A percentile compares a stretch with the other conserved stretches of the same genome.
Evolutionary conservation across 371 early-diverging fungal genomes (phyloP).

Genomic region (Mucor sp.): DNA sequence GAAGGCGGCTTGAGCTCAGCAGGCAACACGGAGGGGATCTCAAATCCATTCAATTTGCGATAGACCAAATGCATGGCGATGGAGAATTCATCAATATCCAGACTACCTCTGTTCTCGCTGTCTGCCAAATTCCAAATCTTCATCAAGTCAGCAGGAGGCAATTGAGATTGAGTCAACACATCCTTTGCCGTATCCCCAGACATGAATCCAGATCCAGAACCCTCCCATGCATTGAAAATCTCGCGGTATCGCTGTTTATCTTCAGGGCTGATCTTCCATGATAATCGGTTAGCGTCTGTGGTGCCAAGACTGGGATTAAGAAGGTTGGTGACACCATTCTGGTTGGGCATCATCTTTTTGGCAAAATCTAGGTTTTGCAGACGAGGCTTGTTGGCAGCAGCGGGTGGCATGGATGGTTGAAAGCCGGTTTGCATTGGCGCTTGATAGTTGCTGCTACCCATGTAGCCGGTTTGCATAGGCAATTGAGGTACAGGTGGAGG

Average conservation of each 20-base stretch:
- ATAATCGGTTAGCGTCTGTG: constrained; percentile 20
- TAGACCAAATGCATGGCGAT: constrained; percentile 64
- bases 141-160: constrained; percentile 41
- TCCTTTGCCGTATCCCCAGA: constrained; percentile 82
- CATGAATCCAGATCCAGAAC: constrained; percentile 75
- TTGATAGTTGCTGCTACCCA: constrained; percentile 12
- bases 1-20: constrained; percentile 82
- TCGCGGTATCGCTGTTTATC: constrained; percentile 83
- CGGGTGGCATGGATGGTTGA: constrained; percentile 13
- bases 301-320: constrained; percentile 30
- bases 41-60: constrained; percentile 74
- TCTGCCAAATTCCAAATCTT: constrained; percentile 57
- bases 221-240: constrained; percentile 87
- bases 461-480: constrained; percentile 21
- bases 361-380: constrained; percentile 49
- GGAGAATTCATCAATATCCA: constrained; percentile 55
- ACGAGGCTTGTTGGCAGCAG: constrained; percentile 31
- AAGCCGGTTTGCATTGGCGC: constrained; percentile 29
- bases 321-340: constrained; percentile 36
- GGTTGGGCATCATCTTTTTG: constrained; percentile 57
- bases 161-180: constrained; percentile 63
- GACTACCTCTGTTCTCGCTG: constrained; percentile 44
- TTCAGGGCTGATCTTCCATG: constrained; percentile 81
- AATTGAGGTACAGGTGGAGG: constrained; percentile 19
- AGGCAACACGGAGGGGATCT: constrained; percentile 78